Evolutionary conservation across 2,329 filamentous ascomycete genomes (phyloP).

Genomic region (Chaetomium olivaceum): DNA sequence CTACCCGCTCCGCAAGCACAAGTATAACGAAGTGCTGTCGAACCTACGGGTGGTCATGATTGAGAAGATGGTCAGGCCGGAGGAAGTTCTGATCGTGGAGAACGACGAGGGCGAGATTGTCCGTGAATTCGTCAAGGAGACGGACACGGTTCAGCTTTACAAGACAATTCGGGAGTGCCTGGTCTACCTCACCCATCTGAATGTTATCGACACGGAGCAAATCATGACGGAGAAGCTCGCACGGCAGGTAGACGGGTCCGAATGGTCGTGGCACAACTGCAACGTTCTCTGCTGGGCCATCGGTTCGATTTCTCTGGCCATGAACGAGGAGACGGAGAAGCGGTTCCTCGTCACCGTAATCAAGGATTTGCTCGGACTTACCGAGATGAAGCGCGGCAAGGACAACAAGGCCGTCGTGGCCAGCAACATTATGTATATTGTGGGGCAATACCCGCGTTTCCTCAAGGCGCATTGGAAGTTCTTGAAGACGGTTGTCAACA

Average conservation of each 20-base stretch:
- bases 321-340: conserved; percentile 99
- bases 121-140: conserved; percentile 98
- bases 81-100: conserved; percentile 98
- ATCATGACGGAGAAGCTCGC: conserved; percentile 99
- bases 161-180: conserved; percentile 97
- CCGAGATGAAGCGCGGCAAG: conserved; percentile 98
- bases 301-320: conserved; percentile 95
- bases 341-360: conserved; percentile 97
- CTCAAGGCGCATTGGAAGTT: conserved; percentile 99
- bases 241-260: conserved; percentile 88
- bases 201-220: conserved; percentile 94
- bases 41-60: conserved; percentile 98
- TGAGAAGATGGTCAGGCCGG: conserved; percentile 98
- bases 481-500: conserved; percentile 98
- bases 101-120: conserved; percentile 99
- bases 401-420: conserved; percentile 99
- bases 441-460: conserved; percentile 97
- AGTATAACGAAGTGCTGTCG: conserved; percentile 90
- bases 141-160: conserved; percentile 97
- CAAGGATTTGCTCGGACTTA: conserved; percentile 93
- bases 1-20: conserved; percentile 95
- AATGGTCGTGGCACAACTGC: conserved; percentile 99
- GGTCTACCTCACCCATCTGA: conserved; percentile 94
- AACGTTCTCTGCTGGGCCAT: conserved; percentile 99
- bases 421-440: conserved; percentile 99